Conservation (phyloP, 371 early-diverging fungal genomes). For the Mucor lusitanicus region DNA sequence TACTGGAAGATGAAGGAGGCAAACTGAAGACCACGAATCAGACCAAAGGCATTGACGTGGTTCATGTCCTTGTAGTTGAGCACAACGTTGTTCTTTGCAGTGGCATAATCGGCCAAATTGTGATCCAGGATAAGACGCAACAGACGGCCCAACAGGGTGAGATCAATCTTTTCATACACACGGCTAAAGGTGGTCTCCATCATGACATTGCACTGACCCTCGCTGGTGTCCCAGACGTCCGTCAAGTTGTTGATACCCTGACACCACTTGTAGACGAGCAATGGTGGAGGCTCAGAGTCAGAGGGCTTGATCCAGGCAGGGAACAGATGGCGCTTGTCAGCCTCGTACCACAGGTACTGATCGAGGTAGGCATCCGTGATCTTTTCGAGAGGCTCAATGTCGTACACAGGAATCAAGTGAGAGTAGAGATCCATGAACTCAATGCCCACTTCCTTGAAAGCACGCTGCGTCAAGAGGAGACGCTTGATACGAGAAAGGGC, state of each 20-base stretch:
- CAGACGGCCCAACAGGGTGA: constrained; percentile 94
- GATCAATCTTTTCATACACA: constrained; percentile 96
- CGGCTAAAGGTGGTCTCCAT: constrained; percentile 91
- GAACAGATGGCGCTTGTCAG: constrained; percentile 85
- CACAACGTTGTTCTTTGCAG: constrained; percentile 97
- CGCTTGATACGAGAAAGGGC: constrained; percentile 95
- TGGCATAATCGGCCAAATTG: constrained; percentile 99
- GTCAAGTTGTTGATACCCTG: constrained; percentile 96
- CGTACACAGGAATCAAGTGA: constrained; percentile 95
- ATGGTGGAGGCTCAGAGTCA: constrained; percentile 96
- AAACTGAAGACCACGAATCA: constrained; percentile 98
- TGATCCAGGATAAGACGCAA: constrained; percentile 96
- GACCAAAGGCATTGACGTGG: constrained; percentile 96
- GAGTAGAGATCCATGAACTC: constrained; percentile 98
- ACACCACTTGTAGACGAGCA: constrained; percentile 97
- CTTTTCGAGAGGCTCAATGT: constrained; percentile 98
- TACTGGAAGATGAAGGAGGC: constrained; percentile 97
- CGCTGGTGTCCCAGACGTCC: constrained; percentile 92
- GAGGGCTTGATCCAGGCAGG: constrained; percentile 98
- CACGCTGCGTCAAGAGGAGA: constrained; percentile 94
- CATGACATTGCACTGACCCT: constrained; percentile 94
- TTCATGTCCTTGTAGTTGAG: constrained; percentile 99
- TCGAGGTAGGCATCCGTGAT: constrained; percentile 99
- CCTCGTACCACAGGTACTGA: constrained; percentile 99
- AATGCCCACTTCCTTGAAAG: constrained; percentile 99